phyloP scores from a whole-genome alignment of 1,284 basidiomycete genomes.

The Cutaneotrichosporon arboriforme region DNA sequence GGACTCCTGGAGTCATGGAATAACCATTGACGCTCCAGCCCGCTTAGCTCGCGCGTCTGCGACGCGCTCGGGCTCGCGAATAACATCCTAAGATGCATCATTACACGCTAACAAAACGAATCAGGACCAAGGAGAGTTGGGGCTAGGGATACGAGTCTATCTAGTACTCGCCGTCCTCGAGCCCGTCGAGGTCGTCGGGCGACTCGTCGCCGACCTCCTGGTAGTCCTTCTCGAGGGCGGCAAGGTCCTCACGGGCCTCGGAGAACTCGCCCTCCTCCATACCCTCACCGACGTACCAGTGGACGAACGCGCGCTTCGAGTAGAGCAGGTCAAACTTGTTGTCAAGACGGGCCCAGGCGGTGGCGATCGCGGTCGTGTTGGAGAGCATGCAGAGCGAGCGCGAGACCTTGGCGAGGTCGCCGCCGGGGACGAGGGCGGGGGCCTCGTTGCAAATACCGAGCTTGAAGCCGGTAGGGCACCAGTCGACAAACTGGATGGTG shows the following conservation, averaged over 20 bases:
- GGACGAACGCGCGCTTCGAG: constrained; percentile 85
- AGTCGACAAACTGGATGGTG: constrained; percentile 90
- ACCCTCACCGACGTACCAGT: constrained; percentile 93
- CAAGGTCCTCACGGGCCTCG: constrained; percentile 94
- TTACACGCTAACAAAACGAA: neutral
- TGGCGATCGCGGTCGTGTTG: constrained; percentile 62
- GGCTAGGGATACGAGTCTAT: neutral
- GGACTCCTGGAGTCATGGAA: too few species aligned
- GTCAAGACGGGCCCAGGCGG: constrained; percentile 92
- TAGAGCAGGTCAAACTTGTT: constrained; percentile 98
- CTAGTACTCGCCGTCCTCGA: constrained; percentile 57
- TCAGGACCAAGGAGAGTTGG: neutral
- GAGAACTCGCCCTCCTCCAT: constrained; percentile 99
- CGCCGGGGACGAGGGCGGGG: constrained; percentile 80
- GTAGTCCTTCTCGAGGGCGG: constrained; percentile 94
- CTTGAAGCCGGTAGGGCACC: constrained; percentile 98
- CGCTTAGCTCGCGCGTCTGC: too few species aligned
- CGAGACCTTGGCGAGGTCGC: constrained; percentile 89
- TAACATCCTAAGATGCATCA: neutral
- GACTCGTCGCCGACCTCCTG: constrained; percentile 69
- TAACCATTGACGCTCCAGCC: too few species aligned
- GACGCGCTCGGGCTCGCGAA: neutral
- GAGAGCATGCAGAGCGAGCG: constrained; percentile 97
- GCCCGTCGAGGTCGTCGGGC: too few species aligned
- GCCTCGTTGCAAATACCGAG: constrained; percentile 97